Base-by-base conservation (phyloP, 2,329 filamentous ascomycete genomes). In the Penicillium sp. region DNA sequence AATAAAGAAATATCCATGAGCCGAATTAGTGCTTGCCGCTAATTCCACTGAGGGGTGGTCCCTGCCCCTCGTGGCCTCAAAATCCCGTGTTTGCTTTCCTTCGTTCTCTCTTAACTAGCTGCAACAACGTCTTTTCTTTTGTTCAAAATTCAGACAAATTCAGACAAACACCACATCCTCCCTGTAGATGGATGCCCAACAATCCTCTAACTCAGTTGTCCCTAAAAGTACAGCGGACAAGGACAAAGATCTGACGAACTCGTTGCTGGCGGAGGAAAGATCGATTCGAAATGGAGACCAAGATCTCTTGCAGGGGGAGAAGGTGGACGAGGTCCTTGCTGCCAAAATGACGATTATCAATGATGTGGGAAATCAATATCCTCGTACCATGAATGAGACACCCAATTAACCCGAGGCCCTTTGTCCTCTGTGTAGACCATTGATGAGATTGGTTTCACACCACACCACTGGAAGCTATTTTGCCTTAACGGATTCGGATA, bases 381-480 rank as follows among this genome's bases (percentile, higher is more conserved):
- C 45, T 10, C 12, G 29, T 8, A 23, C 45, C 12, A 21, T 21
- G 12, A 47, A 33, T 15, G 6, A 29, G 43, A 47, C 29, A 47
- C 3, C 7, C 29, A 23, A 33, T 17, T 47, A 33, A 47, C 29
- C 13, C 19, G 12, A 17, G 45, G 19, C 13, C 7, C n/a, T 21
- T 33, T 47, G n/a, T 47, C 45, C 27, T 19, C 25, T 13, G 25
- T 13, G 25, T 37, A 66, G 58, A 50, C 75, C 8, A 78, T 79
- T 47, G 83, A 86, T 64, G 80, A 86, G 63, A 85, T 87, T 59
- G 84, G 84, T 13, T 85, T 83, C 79, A 87, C 84, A 0, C 71
- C 72, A 0, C 86, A 82, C 64, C 84, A 87, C 62, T 77, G 78
- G 69, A 86, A 86, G 69, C 74, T 87, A 0, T 86, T 86, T 71